phyloP scores from a whole-genome alignment of 208 protist genomes.

The Acanthamoeba polyphaga region DNA sequence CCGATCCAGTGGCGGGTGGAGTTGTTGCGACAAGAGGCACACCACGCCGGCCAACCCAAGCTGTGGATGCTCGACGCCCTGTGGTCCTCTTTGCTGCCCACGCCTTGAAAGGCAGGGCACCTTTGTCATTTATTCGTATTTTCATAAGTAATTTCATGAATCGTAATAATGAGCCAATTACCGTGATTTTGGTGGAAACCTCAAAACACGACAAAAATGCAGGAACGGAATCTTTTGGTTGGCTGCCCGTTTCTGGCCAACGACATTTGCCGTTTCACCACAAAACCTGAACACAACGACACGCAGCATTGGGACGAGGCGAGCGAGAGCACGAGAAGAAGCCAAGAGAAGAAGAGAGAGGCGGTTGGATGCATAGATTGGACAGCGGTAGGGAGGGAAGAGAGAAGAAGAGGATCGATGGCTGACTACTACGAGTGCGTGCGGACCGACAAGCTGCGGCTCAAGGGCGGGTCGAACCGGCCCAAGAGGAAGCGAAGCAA shows the following conservation, averaged over 20 bases:
- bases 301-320: background rate
- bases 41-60: background rate
- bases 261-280: background rate
- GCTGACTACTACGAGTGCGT: background rate
- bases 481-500: background rate
- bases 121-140: too few species aligned
- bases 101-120: too few species aligned
- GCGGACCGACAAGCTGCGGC: conserved; percentile 8
- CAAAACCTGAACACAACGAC: background rate
- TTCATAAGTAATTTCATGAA: too few species aligned
- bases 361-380: background rate
- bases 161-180: too few species aligned
- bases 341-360: too few species aligned
- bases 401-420: background rate
- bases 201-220: background rate
- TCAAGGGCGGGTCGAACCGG: background rate
- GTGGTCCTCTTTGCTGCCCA: background rate
- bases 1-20: background rate
- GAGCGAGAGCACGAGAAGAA: background rate
- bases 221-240: background rate
- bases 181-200: background rate
- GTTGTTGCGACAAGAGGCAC: background rate
- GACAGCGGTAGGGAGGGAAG: background rate
- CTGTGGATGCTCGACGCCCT: background rate
- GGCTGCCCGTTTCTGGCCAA: background rate